These are phyloP conservation scores for Phyllosticta paracitricarpa DNA, from an alignment of 2,329 filamentous ascomycete genomes.

Conservation along the genomic window DNA sequence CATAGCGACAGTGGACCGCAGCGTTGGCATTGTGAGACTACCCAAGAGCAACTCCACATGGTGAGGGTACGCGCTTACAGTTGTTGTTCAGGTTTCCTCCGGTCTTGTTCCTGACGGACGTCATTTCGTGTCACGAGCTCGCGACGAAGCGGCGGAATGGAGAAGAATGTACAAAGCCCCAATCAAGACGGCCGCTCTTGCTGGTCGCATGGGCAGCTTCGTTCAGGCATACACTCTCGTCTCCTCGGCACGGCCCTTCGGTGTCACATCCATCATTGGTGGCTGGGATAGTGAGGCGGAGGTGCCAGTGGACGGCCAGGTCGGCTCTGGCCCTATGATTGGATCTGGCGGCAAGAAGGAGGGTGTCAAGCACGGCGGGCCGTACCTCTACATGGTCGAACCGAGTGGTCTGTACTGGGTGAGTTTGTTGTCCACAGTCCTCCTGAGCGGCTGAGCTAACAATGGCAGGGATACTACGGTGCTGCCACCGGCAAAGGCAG, in stretches of 20 bases:
- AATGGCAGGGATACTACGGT: constrained; percentile 74
- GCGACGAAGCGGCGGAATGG: constrained; percentile 88
- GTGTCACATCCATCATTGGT: constrained; percentile 86
- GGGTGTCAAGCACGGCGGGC: constrained; percentile 71
- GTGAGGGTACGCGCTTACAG: not conserved
- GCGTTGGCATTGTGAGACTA: constrained; percentile 75
- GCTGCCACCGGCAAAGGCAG: constrained; percentile 94
- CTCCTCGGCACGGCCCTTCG: constrained; percentile 91
- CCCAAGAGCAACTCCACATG: not conserved
- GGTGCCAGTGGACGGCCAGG: constrained; percentile 77
- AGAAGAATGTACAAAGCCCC: constrained; percentile 89
- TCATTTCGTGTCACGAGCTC: constrained; percentile 88
- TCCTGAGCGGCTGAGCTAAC: constrained; percentile 5
- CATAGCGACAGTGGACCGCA: constrained; percentile 88
- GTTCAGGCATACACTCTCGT: constrained; percentile 97
- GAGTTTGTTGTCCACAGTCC: constrained; percentile 18
- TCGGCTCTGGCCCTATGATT: constrained; percentile 66
- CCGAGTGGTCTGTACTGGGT: constrained; percentile 93
- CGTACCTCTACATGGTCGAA: constrained; percentile 97
- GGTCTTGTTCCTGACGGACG: constrained; percentile 90
- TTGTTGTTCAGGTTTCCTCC: constrained; percentile 64
- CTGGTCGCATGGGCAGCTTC: constrained; percentile 88
- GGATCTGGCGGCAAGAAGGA: constrained; percentile 77
- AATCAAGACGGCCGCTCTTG: constrained; percentile 79
- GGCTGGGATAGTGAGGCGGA: constrained; percentile 89